Conservation (phyloP, 352 stramenopile species). For the Globisporangium mamillatum region DNA sequence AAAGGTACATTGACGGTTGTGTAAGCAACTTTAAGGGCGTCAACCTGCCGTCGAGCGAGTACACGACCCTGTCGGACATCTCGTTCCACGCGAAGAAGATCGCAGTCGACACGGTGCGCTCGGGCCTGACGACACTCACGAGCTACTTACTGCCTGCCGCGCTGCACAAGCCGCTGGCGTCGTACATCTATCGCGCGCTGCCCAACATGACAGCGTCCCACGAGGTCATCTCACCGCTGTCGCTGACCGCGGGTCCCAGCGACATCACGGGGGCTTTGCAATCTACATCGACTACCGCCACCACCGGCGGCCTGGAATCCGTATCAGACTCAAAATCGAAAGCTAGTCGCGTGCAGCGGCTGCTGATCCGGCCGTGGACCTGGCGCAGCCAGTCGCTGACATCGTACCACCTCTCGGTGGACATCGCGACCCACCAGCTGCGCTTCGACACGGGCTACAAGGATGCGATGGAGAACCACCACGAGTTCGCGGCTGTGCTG, state of each 20-base stretch:
- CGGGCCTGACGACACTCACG: conserved; percentile 33
- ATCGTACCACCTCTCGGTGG: conserved; percentile 58
- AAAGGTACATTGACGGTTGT: conserved; percentile 71
- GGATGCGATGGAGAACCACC: conserved; percentile 47
- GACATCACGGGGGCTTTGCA: conserved; percentile 7
- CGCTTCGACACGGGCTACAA: conserved; percentile 62
- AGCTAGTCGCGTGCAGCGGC: conserved; percentile 19
- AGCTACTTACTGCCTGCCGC: conserved; percentile 38
- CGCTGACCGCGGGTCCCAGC: conserved; percentile 13
- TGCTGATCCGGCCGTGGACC: conserved; percentile 64
- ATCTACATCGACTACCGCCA: neutral
- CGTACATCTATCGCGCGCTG: conserved; percentile 42
- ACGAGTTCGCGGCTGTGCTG: conserved; percentile 47
- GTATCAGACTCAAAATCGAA: neutral
- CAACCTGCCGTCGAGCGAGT: conserved; percentile 38
- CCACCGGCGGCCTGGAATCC: neutral
- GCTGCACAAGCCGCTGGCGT: conserved; percentile 41
- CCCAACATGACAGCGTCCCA: conserved; percentile 44
- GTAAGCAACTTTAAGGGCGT: conserved; percentile 76
- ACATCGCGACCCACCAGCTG: conserved; percentile 45
- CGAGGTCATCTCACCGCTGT: conserved; percentile 40
- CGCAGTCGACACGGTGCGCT: conserved; percentile 36
- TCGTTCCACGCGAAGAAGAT: conserved; percentile 52
- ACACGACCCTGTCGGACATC: conserved; percentile 56
- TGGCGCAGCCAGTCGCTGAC: conserved; percentile 51